phyloP scores from a whole-genome alignment of 2,329 filamentous ascomycete genomes.

The Fusarium metavorans region DNA sequence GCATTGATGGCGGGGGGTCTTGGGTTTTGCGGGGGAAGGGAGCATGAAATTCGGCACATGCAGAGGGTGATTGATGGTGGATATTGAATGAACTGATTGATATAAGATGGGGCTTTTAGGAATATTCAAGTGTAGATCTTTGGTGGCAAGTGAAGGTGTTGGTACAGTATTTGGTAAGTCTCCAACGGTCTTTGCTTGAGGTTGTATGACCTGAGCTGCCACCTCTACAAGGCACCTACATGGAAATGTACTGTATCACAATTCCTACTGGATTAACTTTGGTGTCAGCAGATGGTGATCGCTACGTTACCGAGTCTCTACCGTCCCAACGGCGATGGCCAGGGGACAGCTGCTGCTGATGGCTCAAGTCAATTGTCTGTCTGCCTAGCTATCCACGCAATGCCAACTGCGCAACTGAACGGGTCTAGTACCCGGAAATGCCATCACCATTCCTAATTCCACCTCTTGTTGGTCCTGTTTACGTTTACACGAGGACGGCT shows the following conservation, averaged over 20 bases:
- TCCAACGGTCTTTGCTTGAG: neutral
- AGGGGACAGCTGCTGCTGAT: neutral
- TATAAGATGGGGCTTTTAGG: neutral
- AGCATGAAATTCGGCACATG: neutral
- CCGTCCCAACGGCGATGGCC: neutral
- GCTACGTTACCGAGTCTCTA: neutral
- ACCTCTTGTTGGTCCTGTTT: neutral
- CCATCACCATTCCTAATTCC: neutral
- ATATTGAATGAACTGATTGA: neutral
- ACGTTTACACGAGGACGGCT: neutral
- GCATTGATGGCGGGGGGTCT: neutral
- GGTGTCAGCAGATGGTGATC: neutral
- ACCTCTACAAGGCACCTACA: neutral
- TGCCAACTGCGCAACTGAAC: neutral
- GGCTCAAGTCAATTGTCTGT: neutral
- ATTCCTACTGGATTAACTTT: neutral
- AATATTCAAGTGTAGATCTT: neutral
- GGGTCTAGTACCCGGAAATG: neutral
- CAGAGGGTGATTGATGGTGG: neutral
- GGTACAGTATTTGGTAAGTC: neutral
- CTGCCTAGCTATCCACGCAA: neutral
- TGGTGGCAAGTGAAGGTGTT: neutral
- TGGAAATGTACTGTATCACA: neutral
- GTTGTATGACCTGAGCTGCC: neutral
- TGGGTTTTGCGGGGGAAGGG: slow-evolving; percentile 2